Evolutionary conservation across 768 basidiomycete genomes (phyloP), one percentile per base, ranked within the genome.

Genomic region (Tulasnella sp.): DNA sequence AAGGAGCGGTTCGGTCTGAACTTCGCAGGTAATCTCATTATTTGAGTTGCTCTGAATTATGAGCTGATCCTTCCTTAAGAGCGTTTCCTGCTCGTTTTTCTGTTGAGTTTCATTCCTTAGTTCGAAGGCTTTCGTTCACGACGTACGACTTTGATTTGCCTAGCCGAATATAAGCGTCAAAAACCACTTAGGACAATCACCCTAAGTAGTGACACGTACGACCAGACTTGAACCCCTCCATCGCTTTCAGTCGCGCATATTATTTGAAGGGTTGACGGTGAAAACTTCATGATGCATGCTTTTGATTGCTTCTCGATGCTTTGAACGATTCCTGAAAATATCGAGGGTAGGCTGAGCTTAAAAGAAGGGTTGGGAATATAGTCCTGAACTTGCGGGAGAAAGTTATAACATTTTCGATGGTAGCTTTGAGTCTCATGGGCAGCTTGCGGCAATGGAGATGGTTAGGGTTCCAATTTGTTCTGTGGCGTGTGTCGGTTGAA

Each of bases 161-260:
- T 80, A 72, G 19, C 31, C 39, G 15, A 34, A 6, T 15, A 22
- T 29, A 75, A 74, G n/a, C 12, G 0, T 25, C 8, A 22, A 68
- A 84, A 85, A 85, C 39, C 38, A 45, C 2, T n/a, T 67, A 38
- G 5, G 19, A 40, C 34, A 54, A n/a, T 31, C 11, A 9, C 7
- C n/a, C n/a, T n/a, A 17, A 17, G 8, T 17, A 8, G 42, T 42
- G 9, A 42, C 9, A 83, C 89, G 74, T 74, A 89, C 89, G 88
- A 87, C 94, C 94, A 96, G 72, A 96, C 93, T 82, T 96, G 93
- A 5, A 94, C 89, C 2, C 93, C 93, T 0, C 92, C 92, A 79
- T 93, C 92, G 79, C 89, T 91, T 74, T 93, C 92, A 71, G 85
- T 88, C 76, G 91, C 91, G 85, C 94, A 96, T 74, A 96, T 94